Evolutionary conservation across 108 stramenopile genomes (phyloP).

Genomic region (Cyclotella sp.): DNA sequence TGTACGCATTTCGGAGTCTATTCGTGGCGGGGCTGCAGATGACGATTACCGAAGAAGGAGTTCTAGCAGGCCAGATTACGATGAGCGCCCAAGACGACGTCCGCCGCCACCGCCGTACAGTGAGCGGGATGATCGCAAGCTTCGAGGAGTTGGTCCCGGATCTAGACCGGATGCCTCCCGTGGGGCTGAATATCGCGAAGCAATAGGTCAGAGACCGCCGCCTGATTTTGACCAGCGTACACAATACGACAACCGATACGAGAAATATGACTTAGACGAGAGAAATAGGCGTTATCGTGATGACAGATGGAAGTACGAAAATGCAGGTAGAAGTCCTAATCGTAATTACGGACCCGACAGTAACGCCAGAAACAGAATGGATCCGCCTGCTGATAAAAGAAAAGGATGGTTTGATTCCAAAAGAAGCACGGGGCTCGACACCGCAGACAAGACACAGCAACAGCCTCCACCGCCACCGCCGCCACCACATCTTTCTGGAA

Average conservation of each 20-base stretch:
- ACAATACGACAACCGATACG: neutral
- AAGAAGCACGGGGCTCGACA: slow-evolving; percentile 3
- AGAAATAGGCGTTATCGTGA: neutral
- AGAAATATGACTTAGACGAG: neutral
- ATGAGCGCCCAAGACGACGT: slow-evolving; percentile 9
- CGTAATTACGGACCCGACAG: neutral
- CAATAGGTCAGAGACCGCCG: neutral
- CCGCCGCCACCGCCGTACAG: slow-evolving; percentile 6
- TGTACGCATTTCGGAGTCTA: neutral
- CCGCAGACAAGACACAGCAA: neutral
- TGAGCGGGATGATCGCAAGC: neutral
- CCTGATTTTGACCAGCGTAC: neutral
- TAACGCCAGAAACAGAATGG: slow-evolving; percentile 11
- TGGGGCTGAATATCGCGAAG: neutral
- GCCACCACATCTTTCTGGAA: slow-evolving; percentile 14
- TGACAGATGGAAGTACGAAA: neutral
- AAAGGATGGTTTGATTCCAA: slow-evolving; percentile 31
- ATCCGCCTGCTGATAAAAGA: neutral
- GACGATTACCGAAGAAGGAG: slow-evolving; percentile 1
- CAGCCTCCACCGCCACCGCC: slow-evolving; percentile 40
- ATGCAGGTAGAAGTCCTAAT: slow-evolving; percentile 7
- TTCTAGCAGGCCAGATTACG: neutral
- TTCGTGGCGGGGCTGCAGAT: slow-evolving; percentile 24
- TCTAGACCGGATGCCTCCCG: neutral
- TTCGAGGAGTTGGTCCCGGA: neutral